Conservation (phyloP, 2,329 filamentous ascomycete genomes). For the Penicillium sp. region DNA sequence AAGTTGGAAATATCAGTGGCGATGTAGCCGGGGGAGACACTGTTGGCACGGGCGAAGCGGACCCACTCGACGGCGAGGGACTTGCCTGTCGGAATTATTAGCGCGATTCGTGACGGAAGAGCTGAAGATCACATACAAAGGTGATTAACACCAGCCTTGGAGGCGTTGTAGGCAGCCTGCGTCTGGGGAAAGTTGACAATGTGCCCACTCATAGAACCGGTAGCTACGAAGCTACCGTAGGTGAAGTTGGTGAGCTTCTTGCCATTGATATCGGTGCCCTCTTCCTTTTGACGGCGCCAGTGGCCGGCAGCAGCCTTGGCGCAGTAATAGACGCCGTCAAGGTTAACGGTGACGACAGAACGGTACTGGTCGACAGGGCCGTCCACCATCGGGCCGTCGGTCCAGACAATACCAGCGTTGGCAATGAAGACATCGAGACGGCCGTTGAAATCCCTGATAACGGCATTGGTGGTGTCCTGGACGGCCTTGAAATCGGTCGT, state of each 20-base stretch:
- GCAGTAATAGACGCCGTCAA: slow-evolving; percentile 74
- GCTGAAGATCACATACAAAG: slow-evolving; percentile 46
- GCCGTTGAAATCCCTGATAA: slow-evolving; percentile 61
- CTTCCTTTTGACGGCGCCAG: slow-evolving; percentile 64
- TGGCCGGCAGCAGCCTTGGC: slow-evolving; percentile 64
- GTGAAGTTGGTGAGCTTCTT: slow-evolving; percentile 57
- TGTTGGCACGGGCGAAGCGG: slow-evolving; percentile 67
- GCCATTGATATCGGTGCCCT: slow-evolving; percentile 60
- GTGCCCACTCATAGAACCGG: slow-evolving; percentile 71
- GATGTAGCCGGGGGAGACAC: slow-evolving; percentile 70
- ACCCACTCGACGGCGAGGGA: slow-evolving; percentile 73
- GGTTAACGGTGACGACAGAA: slow-evolving; percentile 64
- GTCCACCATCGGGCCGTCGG: slow-evolving; percentile 61
- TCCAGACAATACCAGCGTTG: slow-evolving; percentile 72
- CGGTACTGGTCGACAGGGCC: slow-evolving; percentile 60
- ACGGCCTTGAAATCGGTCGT: slow-evolving; percentile 42
- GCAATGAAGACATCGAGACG: slow-evolving; percentile 74
- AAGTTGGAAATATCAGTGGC: slow-evolving; percentile 67
- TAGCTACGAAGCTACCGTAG: slow-evolving; percentile 68
- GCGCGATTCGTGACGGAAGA: slow-evolving; percentile 36
- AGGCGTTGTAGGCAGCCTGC: slow-evolving; percentile 68
- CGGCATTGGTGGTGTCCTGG: slow-evolving; percentile 39
- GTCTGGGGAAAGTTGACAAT: slow-evolving; percentile 72
- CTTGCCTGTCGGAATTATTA: slow-evolving; percentile 47
- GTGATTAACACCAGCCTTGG: slow-evolving; percentile 59